These are phyloP conservation scores for Chionographis japonica DNA, from an alignment of 106 monocot genomes.

Conservation along the genomic window DNA sequence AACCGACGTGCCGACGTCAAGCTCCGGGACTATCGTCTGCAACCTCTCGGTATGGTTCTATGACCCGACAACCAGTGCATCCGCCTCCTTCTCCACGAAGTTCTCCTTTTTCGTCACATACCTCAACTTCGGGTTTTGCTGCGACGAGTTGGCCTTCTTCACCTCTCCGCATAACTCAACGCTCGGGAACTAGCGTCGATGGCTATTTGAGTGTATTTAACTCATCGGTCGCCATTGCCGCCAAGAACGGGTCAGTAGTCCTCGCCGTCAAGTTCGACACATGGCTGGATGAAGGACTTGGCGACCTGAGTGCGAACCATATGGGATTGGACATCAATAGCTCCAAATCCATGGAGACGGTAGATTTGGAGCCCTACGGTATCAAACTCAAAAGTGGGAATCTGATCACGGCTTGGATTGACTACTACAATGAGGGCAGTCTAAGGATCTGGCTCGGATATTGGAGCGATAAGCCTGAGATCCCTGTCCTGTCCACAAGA, in stretches of 20 bases:
- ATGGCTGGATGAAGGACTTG: constrained; percentile 28
- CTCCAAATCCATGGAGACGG: constrained; percentile 18
- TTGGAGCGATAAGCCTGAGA: constrained; percentile 26
- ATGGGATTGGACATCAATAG: constrained; percentile 49
- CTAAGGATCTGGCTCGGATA: constrained; percentile 32
- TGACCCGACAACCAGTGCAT: constrained; percentile 20
- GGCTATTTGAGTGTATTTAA: too few relatives aligned
- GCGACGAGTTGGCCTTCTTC: too few relatives aligned
- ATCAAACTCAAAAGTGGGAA: constrained; percentile 58
- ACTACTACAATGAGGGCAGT: constrained; percentile 23
- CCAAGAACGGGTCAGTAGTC: constrained; percentile 4
- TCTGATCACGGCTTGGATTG: constrained; percentile 58
- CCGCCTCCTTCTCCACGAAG: constrained; percentile 56
- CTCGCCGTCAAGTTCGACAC: constrained; percentile 64
- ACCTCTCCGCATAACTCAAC: constrained; percentile 47
- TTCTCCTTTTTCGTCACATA: constrained; percentile 64
- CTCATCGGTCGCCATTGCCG: constrained; percentile 9
- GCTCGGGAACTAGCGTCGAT: too few relatives aligned
- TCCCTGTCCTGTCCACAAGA: constrained; percentile 23
- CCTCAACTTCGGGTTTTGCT: constrained; percentile 23
- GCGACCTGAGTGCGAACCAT: constrained; percentile 48
- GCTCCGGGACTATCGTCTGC: constrained; percentile 39
- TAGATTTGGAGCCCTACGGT: constrained; percentile 28
- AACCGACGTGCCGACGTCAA: constrained; percentile 43
- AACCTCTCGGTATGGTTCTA: constrained; percentile 40